A percentile compares a stretch with the other conserved stretches of the same genome.
Conservation (phyloP, 1,284 basidiomycete species). For the Ceratobasidium theobromae region DNA sequence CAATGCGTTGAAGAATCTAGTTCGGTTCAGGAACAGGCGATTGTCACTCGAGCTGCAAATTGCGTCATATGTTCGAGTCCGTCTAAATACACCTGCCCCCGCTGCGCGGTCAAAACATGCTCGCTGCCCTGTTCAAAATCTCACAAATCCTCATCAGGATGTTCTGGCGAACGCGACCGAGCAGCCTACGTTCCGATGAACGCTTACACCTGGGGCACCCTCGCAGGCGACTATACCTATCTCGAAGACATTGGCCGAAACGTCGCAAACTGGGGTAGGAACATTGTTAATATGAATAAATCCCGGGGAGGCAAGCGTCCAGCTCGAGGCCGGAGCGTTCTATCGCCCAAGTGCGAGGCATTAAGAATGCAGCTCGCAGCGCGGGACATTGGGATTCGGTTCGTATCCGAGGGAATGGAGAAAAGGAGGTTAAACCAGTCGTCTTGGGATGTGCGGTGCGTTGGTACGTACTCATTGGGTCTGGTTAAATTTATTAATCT, state of each 20-base stretch:
- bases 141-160: conserved; percentile 68
- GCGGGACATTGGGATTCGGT: conserved; percentile 68
- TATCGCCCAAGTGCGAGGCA: conserved; percentile 49
- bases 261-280: conserved; percentile 68
- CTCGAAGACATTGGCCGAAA: conserved; percentile 77
- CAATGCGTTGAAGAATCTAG: background rate
- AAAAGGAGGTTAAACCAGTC: conserved; percentile 73
- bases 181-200: conserved; percentile 76
- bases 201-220: conserved; percentile 72
- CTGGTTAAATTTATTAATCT: conserved; percentile 34
- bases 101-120: conserved; percentile 70
- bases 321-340: conserved; percentile 37
- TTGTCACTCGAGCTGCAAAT: background rate
- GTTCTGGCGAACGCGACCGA: conserved; percentile 73
- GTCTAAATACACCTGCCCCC: conserved; percentile 79
- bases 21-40: background rate
- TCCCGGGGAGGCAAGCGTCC: conserved; percentile 38
- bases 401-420: conserved; percentile 83
- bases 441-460: conserved; percentile 60
- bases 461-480: conserved; percentile 5
- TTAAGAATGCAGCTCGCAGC: conserved; percentile 66
- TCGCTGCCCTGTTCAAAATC: conserved; percentile 68
- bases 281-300: conserved; percentile 54
- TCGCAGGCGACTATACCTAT: conserved; percentile 84
- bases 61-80: conserved; percentile 35